Conservation (phyloP, 805 yeast species). For the Geotrichum ghanense region DNA sequence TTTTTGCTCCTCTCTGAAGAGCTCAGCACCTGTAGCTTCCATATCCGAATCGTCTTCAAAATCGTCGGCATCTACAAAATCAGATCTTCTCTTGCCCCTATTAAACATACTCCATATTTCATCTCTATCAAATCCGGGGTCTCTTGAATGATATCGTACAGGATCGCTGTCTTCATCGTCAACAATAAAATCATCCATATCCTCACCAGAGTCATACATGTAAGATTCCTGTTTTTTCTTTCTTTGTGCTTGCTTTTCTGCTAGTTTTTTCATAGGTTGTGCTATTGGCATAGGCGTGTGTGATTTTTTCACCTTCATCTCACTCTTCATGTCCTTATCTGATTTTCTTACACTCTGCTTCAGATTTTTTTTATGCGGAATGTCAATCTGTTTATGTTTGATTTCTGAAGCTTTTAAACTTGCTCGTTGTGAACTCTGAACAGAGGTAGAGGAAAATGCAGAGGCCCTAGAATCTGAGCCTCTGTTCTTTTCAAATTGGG, state of each 20-base stretch:
- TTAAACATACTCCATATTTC: conserved; percentile 86
- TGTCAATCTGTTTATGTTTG: conserved; percentile 5
- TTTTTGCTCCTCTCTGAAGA: conserved; percentile 67
- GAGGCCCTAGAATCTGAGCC: no score
- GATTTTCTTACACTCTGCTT: conserved; percentile 6
- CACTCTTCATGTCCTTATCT: not conserved
- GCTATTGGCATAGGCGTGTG: conserved; percentile 38
- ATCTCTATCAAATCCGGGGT: conserved; percentile 57
- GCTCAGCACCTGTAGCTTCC: conserved; percentile 92
- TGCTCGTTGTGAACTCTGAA: no score
- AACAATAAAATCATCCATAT: conserved; percentile 45
- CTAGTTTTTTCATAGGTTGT: conserved; percentile 30
- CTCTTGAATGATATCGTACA: conserved; percentile 11
- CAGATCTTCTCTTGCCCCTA: conserved; percentile 43
- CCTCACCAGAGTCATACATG: conserved; percentile 36
- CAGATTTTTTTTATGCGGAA: conserved; percentile 6
- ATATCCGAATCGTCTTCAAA: conserved; percentile 42
- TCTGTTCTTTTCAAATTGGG: no score
- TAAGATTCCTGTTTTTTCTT: conserved; percentile 19
- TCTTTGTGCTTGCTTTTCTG: conserved; percentile 31
- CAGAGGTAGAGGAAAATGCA: no score
- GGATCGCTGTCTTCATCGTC: conserved; percentile 39
- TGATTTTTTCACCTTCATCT: not conserved
- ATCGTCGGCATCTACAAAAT: conserved; percentile 35
- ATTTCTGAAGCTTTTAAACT: no score